phyloP scores from a whole-genome alignment of 768 basidiomycete genomes.

The Hirschioporus abietinus region DNA sequence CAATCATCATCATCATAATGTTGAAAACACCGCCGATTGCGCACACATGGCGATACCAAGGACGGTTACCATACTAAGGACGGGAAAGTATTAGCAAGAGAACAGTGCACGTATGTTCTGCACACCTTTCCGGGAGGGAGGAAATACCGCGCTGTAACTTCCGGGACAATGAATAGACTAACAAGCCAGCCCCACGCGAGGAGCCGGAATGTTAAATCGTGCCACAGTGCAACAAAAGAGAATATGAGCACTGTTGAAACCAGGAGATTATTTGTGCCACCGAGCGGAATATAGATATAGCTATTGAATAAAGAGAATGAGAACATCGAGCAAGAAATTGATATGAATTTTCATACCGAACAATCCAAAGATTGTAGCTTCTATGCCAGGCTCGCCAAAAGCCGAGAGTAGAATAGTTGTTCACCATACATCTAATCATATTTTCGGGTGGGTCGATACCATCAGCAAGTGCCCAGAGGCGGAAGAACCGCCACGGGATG shows the following conservation, averaged over 20 bases:
- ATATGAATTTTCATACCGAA: constrained; percentile 47
- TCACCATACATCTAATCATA: constrained; percentile 97
- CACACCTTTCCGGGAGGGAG: constrained; percentile 64
- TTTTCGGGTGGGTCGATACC: constrained; percentile 95
- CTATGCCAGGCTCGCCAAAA: constrained; percentile 99
- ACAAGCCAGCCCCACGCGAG: constrained; percentile 97
- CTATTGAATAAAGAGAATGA: constrained; percentile 36
- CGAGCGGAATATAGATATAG: constrained; percentile 92
- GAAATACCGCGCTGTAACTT: constrained; percentile 56
- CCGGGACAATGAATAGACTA: constrained; percentile 85
- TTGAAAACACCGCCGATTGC: constrained; percentile 82
- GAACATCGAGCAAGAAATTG: constrained; percentile 4
- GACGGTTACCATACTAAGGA: constrained; percentile 52
- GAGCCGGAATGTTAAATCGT: constrained; percentile 83
- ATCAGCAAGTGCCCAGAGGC: constrained; percentile 84
- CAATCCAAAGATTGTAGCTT: constrained; percentile 93
- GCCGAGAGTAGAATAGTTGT: constrained; percentile 88
- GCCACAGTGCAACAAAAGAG: constrained; percentile 97
- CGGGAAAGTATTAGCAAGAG: constrained; percentile 8
- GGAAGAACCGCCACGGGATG: constrained; percentile 95
- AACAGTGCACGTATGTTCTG: constrained; percentile 8
- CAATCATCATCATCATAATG: constrained; percentile 82
- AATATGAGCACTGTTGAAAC: constrained; percentile 77
- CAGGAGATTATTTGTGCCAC: constrained; percentile 54
- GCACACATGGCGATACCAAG: constrained; percentile 86